A percentile compares a stretch with the other conserved stretches of the same genome.
Conservation (phyloP, 768 basidiomycete species). For the Xanthoconium stramineum region DNA sequence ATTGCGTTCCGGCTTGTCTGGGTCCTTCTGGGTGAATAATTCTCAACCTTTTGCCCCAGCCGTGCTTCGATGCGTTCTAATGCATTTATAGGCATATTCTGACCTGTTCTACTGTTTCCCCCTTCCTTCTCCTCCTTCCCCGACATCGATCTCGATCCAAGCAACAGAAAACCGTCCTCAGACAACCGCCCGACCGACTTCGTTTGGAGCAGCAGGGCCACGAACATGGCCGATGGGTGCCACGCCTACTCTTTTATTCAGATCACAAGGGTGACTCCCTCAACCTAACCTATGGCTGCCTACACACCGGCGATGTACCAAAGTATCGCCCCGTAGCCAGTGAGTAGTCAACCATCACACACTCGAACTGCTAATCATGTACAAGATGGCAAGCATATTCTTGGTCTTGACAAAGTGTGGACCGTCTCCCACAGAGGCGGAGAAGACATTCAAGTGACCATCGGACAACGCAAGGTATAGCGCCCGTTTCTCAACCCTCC, state of each 20-base stretch:
- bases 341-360: constrained; percentile 34
- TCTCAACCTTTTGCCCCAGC: too few relatives aligned
- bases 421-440: constrained; percentile 51
- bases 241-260: constrained; percentile 48
- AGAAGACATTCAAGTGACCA: constrained; percentile 58
- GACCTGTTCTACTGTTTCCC: too few relatives aligned
- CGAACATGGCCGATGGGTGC: constrained; percentile 25
- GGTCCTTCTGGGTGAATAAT: too few relatives aligned
- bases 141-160: constrained; percentile 48
- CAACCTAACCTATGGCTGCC: constrained; percentile 65
- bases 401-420: constrained; percentile 57
- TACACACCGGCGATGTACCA: constrained; percentile 61
- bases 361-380: constrained; percentile 47
- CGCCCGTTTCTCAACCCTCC: constrained; percentile 32
- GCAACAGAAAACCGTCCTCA: constrained; percentile 23
- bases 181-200: constrained; percentile 14
- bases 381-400: constrained; percentile 46
- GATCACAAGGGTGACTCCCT: constrained; percentile 65
- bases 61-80: too few relatives aligned
- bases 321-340: constrained; percentile 59
- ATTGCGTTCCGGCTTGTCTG: too few relatives aligned
- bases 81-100: too few relatives aligned
- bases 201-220: constrained; percentile 18
- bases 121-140: constrained; percentile 72
- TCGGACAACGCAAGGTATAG: constrained; percentile 43